phyloP scores from a whole-genome alignment of 164 flowering plant genomes.

The Chimonanthus salicifolius region DNA sequence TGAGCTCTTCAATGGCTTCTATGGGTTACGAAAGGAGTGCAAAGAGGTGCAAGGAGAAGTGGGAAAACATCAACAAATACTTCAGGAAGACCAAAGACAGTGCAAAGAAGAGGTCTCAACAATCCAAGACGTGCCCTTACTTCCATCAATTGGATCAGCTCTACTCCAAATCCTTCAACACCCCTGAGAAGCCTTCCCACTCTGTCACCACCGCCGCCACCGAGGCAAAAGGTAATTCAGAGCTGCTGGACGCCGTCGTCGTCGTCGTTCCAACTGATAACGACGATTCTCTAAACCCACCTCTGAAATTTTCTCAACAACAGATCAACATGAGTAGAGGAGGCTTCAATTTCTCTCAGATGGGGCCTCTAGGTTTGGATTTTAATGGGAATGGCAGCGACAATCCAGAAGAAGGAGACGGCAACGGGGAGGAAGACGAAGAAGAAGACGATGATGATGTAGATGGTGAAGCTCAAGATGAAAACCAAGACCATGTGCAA shows the following conservation, averaged over 20 bases:
- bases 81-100: slow-evolving; percentile 11
- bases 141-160: slow-evolving; percentile 13
- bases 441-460: slow-evolving; percentile 5
- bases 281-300: background rate
- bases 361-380: background rate
- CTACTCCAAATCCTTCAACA: slow-evolving; percentile 6
- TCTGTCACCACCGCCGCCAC: background rate
- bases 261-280: background rate
- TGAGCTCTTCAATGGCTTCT: slow-evolving; percentile 12
- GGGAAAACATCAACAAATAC: slow-evolving; percentile 23
- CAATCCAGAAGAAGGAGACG: background rate
- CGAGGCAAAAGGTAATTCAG: background rate
- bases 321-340: background rate
- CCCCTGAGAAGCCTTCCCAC: background rate
- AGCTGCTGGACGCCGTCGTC: slow-evolving; percentile 7
- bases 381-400: background rate
- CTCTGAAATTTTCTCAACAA: background rate
- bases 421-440: background rate
- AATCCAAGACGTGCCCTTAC: slow-evolving; percentile 19
- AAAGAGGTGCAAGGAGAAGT: slow-evolving; percentile 20
- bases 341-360: background rate
- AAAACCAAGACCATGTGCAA: background rate
- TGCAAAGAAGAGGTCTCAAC: slow-evolving; percentile 6
- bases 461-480: slow-evolving; percentile 1
- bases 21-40: slow-evolving; percentile 14